A percentile compares a stretch with the other conserved stretches of the same genome.
These are phyloP conservation scores for Mycena crocata DNA, from an alignment of 768 basidiomycete genomes.

Conservation along the genomic window DNA sequence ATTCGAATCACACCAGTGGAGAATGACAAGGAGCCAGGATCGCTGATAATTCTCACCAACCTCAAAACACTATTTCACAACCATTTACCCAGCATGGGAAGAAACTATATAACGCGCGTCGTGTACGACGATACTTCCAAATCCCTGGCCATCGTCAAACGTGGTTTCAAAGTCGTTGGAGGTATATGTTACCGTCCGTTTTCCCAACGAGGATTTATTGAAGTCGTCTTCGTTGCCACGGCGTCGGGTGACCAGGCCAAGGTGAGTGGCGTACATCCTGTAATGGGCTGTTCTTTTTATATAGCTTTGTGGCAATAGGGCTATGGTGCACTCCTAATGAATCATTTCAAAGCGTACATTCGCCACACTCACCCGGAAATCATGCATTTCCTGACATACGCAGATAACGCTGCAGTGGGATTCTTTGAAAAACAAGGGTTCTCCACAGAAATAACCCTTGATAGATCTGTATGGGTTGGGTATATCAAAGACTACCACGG, in stretches of 20 bases:
- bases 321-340: slow-evolving; percentile 98
- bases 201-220: slow-evolving; percentile 93
- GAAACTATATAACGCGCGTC: slow-evolving; percentile 96
- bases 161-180: slow-evolving; percentile 95
- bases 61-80: slow-evolving; percentile 97
- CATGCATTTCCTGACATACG: slow-evolving; percentile 97
- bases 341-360: slow-evolving; percentile 96
- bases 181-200: slow-evolving; percentile 98
- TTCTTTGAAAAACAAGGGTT: slow-evolving; percentile 99
- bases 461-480: slow-evolving; percentile 93
- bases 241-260: slow-evolving; percentile 97
- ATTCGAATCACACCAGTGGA: slow-evolving; percentile 87
- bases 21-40: slow-evolving; percentile 82
- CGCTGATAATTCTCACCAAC: slow-evolving; percentile 90
- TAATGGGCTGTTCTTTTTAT: neutral
- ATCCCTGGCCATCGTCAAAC: slow-evolving; percentile 92
- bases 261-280: slow-evolving; percentile 60
- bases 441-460: slow-evolving; percentile 95
- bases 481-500: slow-evolving; percentile 99
- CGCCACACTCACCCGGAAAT: slow-evolving; percentile 84
- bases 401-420: slow-evolving; percentile 98
- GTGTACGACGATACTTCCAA: slow-evolving; percentile 96
- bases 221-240: slow-evolving; percentile 99
- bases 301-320: slow-evolving; percentile 64
- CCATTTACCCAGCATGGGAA: slow-evolving; percentile 98